phyloP scores from a whole-genome alignment of 2,329 filamentous ascomycete genomes.

The Grosmannia penicillata region DNA sequence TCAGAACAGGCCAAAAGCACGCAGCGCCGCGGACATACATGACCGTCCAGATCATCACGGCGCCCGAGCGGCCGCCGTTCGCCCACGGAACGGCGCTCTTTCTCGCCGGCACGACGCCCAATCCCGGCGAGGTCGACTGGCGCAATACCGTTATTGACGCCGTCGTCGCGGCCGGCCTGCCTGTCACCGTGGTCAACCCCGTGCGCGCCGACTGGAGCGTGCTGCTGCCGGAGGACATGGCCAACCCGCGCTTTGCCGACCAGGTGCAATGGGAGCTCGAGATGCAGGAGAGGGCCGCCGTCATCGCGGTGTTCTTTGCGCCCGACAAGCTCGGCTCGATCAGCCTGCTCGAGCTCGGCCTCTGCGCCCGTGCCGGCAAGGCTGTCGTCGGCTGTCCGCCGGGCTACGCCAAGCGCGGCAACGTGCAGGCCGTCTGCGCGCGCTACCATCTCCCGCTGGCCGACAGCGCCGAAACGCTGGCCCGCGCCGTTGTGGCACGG shows the following conservation, averaged over 20 bases:
- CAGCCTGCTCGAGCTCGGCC: conserved; percentile 44
- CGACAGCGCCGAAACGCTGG: conserved; percentile 24
- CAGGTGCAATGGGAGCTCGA: conserved; percentile 50
- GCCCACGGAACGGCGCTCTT: no score
- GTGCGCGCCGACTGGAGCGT: conserved; percentile 40
- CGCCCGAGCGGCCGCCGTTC: no score
- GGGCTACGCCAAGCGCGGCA: conserved; percentile 42
- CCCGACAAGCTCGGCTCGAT: conserved; percentile 36
- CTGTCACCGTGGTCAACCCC: conserved; percentile 43
- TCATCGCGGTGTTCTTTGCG: conserved; percentile 44
- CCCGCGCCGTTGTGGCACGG: background rate
- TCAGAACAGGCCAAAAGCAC: no score
- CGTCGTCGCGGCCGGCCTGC: no score
- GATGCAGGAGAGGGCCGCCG: conserved; percentile 33
- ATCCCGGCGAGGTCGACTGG: no score
- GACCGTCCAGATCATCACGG: no score
- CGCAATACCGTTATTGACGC: no score
- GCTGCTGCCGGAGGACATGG: conserved; percentile 33
- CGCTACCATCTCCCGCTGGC: conserved; percentile 29
- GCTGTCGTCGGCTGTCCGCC: conserved; percentile 36
- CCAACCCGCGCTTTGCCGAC: conserved; percentile 28
- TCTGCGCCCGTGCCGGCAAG: conserved; percentile 27
- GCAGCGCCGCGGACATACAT: no score
- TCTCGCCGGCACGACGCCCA: no score
- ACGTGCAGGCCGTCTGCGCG: conserved; percentile 42